These are phyloP conservation scores for Adiantum capillusveneris DNA, from an alignment of 75 land plant species.

Conservation along the genomic window DNA sequence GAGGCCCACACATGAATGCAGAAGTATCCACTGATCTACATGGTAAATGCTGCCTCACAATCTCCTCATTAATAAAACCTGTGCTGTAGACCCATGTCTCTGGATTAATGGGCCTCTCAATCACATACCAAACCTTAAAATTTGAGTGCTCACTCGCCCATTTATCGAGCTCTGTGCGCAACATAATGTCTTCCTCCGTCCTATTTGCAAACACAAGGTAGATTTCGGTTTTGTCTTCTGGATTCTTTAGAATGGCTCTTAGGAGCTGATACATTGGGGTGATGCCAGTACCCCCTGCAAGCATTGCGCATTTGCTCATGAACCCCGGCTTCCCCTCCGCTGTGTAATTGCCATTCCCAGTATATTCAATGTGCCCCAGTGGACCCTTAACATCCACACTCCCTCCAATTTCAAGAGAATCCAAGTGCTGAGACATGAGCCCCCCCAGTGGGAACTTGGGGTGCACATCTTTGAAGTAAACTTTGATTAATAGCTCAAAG, in stretches of 20 bases:
- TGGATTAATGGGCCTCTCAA: conserved; percentile 25
- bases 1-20: conserved; percentile 83
- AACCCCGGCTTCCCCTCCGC: conserved; percentile 42
- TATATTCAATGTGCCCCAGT: conserved; percentile 75
- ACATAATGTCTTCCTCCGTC: conserved; percentile 67
- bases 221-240: conserved; percentile 65
- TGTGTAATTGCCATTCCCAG: conserved; percentile 51
- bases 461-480: conserved; percentile 59
- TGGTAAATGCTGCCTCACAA: conserved; percentile 63
- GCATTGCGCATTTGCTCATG: conserved; percentile 63
- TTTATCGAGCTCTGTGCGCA: conserved; percentile 58
- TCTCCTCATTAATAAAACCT: conserved; percentile 54
- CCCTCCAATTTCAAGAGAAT: conserved; percentile 41
- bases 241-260: conserved; percentile 62
- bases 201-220: conserved; percentile 73
- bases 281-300: conserved; percentile 92
- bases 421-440: conserved; percentile 74
- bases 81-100: conserved; percentile 48
- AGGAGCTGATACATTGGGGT: conserved; percentile 86
- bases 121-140: conserved; percentile 85
- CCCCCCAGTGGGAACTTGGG: conserved; percentile 81
- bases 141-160: conserved; percentile 42
- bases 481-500: conserved; percentile 73
- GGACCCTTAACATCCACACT: conserved; percentile 70
- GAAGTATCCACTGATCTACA: conserved; percentile 28